Percentiles rank a stretch among this genome's conserved stretches.
Evolutionary conservation across 805 yeast genomes (phyloP).

Genomic region (Candida ortonii): DNA sequence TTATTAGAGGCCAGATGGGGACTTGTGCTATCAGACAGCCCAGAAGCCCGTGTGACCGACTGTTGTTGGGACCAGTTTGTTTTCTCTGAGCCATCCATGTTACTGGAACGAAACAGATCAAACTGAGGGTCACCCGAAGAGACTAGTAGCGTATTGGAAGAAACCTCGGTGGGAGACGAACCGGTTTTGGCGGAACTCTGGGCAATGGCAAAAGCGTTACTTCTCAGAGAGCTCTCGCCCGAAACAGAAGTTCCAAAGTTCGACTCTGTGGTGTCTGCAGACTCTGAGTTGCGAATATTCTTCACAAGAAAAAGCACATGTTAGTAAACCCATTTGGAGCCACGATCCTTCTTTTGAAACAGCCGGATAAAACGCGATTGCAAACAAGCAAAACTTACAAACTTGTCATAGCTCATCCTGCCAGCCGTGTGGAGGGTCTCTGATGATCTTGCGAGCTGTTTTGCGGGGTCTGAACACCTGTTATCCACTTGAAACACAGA

Average conservation of each 20-base stretch:
- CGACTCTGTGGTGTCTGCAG: conserved; percentile 22
- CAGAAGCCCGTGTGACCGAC: conserved; percentile 4
- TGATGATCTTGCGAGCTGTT: neutral
- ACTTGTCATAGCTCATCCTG: conserved; percentile 20
- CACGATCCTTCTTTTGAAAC: conserved; percentile 5
- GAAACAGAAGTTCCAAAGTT: conserved; percentile 21
- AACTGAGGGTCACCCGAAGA: conserved; percentile 11
- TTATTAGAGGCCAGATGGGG: conserved; percentile 5
- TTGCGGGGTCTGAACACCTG: neutral
- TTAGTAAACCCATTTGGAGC: conserved; percentile 3
- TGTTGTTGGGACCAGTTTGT: conserved; percentile 15
- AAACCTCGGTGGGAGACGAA: conserved; percentile 5
- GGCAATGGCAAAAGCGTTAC: conserved; percentile 9
- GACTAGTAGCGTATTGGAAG: conserved; percentile 6
- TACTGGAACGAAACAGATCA: conserved; percentile 13
- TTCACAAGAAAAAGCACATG: conserved; percentile 3
- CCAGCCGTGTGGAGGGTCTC: conserved; percentile 2
- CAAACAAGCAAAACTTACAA: conserved; percentile 17
- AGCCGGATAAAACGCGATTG: conserved; percentile 1
- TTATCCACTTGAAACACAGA: conserved; percentile 9
- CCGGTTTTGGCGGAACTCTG: conserved; percentile 9
- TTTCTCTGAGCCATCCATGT: conserved; percentile 8
- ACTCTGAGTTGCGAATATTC: conserved; percentile 17
- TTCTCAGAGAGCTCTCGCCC: conserved; percentile 15
- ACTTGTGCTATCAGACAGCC: conserved; percentile 5